phyloP scores from a whole-genome alignment of 768 basidiomycete genomes.

The Strobilomyces confusus region DNA sequence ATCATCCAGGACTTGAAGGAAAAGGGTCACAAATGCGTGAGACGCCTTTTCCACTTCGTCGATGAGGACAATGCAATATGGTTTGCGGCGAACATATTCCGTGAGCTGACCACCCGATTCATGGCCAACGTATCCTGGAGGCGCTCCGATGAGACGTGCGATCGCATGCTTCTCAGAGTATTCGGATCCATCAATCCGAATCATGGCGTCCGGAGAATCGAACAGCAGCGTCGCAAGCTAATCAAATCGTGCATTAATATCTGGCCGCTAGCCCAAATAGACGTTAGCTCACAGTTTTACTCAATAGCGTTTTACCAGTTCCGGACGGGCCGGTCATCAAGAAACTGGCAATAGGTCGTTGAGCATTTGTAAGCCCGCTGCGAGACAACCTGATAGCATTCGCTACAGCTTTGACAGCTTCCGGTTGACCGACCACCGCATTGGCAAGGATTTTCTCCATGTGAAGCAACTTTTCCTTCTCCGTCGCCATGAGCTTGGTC shows the following conservation, averaged over 20 bases:
- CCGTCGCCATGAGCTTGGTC: conserved; percentile 78
- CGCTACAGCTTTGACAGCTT: conserved; percentile 89
- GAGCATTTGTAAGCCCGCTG: conserved; percentile 87
- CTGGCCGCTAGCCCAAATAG: background rate
- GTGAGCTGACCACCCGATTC: conserved; percentile 89
- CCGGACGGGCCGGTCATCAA: conserved; percentile 90
- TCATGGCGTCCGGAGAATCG: conserved; percentile 88
- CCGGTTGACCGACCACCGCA: conserved; percentile 84
- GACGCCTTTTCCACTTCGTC: conserved; percentile 92
- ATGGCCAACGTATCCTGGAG: conserved; percentile 89
- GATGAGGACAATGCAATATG: conserved; percentile 81
- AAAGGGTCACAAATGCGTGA: conserved; percentile 66
- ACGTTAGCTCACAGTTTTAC: conserved; percentile 68
- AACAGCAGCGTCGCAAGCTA: conserved; percentile 88
- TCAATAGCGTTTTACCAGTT: conserved; percentile 86
- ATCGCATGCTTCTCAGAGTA: conserved; percentile 84
- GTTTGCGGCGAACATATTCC: conserved; percentile 88
- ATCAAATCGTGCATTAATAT: conserved; percentile 3
- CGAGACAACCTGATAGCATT: conserved; percentile 92
- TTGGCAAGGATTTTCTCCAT: conserved; percentile 82
- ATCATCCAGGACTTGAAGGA: conserved; percentile 87
- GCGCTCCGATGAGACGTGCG: conserved; percentile 64
- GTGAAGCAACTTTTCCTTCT: conserved; percentile 81
- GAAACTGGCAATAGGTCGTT: conserved; percentile 89
- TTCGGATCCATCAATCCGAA: conserved; percentile 89